phyloP scores from a whole-genome alignment of 129 eudicot species.

The Heracleum sosnowskyi region DNA sequence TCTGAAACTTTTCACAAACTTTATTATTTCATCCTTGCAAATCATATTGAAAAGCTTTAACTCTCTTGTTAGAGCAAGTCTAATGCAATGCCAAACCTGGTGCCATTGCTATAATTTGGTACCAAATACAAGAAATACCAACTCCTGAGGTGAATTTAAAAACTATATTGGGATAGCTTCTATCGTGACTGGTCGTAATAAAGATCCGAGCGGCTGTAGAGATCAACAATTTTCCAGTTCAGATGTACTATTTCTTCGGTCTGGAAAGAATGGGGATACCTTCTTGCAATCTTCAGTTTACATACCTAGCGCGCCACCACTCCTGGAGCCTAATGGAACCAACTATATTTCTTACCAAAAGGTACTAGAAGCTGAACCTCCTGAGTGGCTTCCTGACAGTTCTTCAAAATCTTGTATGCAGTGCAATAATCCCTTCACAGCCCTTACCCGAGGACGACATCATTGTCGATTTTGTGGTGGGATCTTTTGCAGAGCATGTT shows the following conservation, averaged over 20 bases:
- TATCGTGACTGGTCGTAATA: conserved; percentile 74
- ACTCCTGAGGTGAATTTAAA: conserved; percentile 78
- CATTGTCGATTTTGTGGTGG: conserved; percentile 99
- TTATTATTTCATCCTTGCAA: background rate
- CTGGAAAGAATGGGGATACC: conserved; percentile 74
- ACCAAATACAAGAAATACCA: too few relatives aligned
- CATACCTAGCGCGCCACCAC: conserved; percentile 97
- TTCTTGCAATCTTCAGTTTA: conserved; percentile 71
- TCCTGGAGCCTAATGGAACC: conserved; percentile 55
- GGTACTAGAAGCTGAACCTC: conserved; percentile 90
- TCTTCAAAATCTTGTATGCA: conserved; percentile 73
- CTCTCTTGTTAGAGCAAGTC: background rate
- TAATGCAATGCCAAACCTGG: too few relatives aligned
- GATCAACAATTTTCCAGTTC: conserved; percentile 37
- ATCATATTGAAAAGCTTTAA: background rate
- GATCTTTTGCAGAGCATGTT: conserved; percentile 79
- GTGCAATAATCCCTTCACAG: conserved; percentile 81
- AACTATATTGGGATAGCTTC: conserved; percentile 79
- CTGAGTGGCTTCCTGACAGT: conserved; percentile 99
- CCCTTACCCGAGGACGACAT: conserved; percentile 95
- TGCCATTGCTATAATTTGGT: too few relatives aligned
- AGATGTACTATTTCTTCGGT: conserved; percentile 63
- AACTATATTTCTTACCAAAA: conserved; percentile 70
- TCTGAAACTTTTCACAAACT: background rate
- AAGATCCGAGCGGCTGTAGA: conserved; percentile 22